Conservation (phyloP, 495 filamentous ascomycete species). For the Lichina pygmaea region DNA sequence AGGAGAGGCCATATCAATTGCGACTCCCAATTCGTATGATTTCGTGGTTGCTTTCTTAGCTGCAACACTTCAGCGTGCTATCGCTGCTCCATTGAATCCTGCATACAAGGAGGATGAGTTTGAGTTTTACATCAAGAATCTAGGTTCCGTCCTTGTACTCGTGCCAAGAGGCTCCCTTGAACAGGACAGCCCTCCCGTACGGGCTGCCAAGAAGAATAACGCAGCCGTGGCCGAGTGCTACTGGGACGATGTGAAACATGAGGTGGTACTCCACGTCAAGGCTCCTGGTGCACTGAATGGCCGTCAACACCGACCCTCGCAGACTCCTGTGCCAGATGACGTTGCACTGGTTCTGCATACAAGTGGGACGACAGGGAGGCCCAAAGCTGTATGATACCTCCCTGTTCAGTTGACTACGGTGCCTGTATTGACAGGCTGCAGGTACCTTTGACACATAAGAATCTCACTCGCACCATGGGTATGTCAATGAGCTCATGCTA, state of each 20-base stretch:
- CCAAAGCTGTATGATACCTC: slow-evolving; percentile 33
- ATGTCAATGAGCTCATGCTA: slow-evolving; percentile 5
- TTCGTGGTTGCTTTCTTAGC: slow-evolving; percentile 65
- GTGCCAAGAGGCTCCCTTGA: slow-evolving; percentile 40
- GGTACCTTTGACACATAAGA: slow-evolving; percentile 54
- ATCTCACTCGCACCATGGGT: slow-evolving; percentile 51
- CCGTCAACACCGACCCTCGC: slow-evolving; percentile 17
- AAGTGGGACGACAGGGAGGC: slow-evolving; percentile 56
- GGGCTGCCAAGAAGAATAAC: slow-evolving; percentile 44
- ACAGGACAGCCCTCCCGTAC: slow-evolving; percentile 34
- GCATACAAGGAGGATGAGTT: slow-evolving; percentile 71
- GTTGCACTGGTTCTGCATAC: slow-evolving; percentile 39
- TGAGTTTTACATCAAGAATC: slow-evolving; percentile 70
- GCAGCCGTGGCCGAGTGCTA: slow-evolving; percentile 61
- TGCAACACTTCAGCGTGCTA: slow-evolving; percentile 44
- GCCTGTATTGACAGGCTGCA: slow-evolving; percentile 3
- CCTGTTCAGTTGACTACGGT: neutral
- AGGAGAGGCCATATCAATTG: slow-evolving; percentile 43
- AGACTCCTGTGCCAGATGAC: slow-evolving; percentile 26
- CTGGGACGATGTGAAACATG: slow-evolving; percentile 29
- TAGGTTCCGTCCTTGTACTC: slow-evolving; percentile 45
- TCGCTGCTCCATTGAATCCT: slow-evolving; percentile 59
- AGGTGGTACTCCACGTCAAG: slow-evolving; percentile 51
- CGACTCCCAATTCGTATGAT: slow-evolving; percentile 52
- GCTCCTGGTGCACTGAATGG: slow-evolving; percentile 38